Evolutionary conservation across 179 eudicot species (phyloP).

Genomic region (Actinidia polygama): DNA sequence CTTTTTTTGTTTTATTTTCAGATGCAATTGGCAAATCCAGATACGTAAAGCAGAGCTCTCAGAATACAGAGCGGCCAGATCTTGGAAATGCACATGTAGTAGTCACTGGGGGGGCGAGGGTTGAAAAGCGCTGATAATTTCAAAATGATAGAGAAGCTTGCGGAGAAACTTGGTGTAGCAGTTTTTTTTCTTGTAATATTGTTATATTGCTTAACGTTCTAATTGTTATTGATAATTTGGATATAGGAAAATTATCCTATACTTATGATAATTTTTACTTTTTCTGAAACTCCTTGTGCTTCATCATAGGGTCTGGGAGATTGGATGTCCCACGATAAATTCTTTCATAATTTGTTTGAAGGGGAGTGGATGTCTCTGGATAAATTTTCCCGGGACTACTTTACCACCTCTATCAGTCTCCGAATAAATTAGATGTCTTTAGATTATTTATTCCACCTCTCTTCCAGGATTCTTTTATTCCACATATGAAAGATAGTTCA

Average conservation of each 20-base stretch:
- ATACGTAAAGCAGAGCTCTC: conserved; percentile 64
- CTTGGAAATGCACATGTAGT: conserved; percentile 93
- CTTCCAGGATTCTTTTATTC: neutral
- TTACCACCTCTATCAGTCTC: too few species aligned
- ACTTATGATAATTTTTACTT: neutral
- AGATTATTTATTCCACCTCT: neutral
- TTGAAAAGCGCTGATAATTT: conserved; percentile 90
- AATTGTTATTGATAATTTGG: neutral
- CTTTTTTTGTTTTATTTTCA: conserved; percentile 34
- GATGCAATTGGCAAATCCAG: conserved; percentile 63
- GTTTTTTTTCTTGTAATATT: conserved; percentile 38
- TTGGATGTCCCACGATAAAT: too few species aligned
- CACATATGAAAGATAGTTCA: too few species aligned
- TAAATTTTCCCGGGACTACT: neutral
- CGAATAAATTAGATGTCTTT: too few species aligned
- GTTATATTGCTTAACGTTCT: neutral
- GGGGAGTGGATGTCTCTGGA: neutral
- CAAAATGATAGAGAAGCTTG: conserved; percentile 89
- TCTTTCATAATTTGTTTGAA: neutral
- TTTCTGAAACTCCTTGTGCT: neutral
- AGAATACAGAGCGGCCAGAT: conserved; percentile 90
- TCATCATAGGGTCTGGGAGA: too few species aligned
- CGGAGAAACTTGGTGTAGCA: conserved; percentile 98
- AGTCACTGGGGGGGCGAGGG: conserved; percentile 88
- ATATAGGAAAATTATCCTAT: neutral